Conservation (phyloP, 768 basidiomycete genomes). For the Cantharellus anzutake region DNA sequence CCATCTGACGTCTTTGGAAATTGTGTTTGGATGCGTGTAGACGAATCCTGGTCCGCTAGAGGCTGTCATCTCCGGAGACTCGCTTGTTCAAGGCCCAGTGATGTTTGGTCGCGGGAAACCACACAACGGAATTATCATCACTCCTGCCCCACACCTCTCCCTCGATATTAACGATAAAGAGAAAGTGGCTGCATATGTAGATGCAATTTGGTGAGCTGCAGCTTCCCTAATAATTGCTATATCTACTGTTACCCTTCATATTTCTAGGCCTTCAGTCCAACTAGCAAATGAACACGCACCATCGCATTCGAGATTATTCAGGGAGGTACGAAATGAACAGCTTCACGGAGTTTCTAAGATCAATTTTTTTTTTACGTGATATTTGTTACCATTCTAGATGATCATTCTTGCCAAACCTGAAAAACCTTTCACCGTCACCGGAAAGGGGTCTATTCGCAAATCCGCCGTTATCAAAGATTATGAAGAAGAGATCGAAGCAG, state of each 20-base stretch:
- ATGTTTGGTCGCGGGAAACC: slow-evolving; percentile 25
- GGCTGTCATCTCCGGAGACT: slow-evolving; percentile 19
- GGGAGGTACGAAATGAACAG: no score
- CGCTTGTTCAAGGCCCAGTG: slow-evolving; percentile 17
- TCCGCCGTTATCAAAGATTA: slow-evolving; percentile 2
- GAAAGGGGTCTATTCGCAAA: slow-evolving; percentile 1
- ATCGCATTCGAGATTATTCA: slow-evolving; percentile 6
- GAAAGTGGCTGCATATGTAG: slow-evolving; percentile 2
- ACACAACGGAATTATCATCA: slow-evolving; percentile 22
- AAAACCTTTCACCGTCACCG: slow-evolving; percentile 5
- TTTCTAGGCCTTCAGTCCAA: neutral
- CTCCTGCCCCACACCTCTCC: slow-evolving; percentile 13
- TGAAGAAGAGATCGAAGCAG: slow-evolving; percentile 5
- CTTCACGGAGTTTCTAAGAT: no score
- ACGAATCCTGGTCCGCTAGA: slow-evolving; percentile 17
- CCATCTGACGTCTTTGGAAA: neutral
- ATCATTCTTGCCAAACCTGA: slow-evolving; percentile 3
- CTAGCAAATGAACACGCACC: slow-evolving; percentile 13
- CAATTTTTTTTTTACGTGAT: neutral
- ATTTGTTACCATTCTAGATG: slow-evolving; percentile 3
- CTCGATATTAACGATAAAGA: slow-evolving; percentile 1
- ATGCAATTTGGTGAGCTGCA: slow-evolving; percentile 4
- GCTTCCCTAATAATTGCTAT: no score
- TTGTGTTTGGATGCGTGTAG: neutral
- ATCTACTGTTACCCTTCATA: no score